Conservation (phyloP, 2,329 filamentous ascomycete species). For the Cordyceps fumosorosea region DNA sequence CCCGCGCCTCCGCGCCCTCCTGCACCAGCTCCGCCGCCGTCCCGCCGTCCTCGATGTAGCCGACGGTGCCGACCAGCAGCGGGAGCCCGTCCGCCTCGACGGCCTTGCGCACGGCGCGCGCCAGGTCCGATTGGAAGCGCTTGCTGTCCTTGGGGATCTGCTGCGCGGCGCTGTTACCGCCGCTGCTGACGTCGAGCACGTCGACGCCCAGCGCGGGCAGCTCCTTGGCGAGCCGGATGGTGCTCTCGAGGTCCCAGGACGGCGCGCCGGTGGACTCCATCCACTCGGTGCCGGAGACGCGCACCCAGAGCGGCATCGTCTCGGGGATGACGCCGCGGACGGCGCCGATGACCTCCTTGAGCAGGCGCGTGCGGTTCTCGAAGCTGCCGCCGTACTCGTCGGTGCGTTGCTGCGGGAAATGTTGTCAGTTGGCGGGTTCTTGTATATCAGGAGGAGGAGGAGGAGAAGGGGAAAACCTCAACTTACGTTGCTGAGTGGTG, state of each 20-base stretch:
- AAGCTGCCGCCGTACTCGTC: conserved; percentile 61
- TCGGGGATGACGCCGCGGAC: conserved; percentile 46
- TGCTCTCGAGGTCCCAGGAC: conserved; percentile 63
- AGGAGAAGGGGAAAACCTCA: not conserved
- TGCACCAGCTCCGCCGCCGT: conserved; percentile 57
- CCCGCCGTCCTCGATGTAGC: conserved; percentile 62
- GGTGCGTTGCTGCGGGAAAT: conserved; percentile 41
- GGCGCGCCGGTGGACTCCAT: conserved; percentile 41
- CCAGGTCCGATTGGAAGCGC: conserved; percentile 61
- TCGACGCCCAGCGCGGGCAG: conserved; percentile 72
- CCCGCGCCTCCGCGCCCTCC: conserved; percentile 36
- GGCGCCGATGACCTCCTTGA: conserved; percentile 46
- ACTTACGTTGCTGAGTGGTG: conserved; percentile 47
- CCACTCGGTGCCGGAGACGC: conserved; percentile 59
- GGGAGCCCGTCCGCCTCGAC: conserved; percentile 40
- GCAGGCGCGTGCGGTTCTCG: conserved; percentile 58
- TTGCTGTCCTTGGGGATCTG: conserved; percentile 50
- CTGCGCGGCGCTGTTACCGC: conserved; percentile 59
- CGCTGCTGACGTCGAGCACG: conserved; percentile 74
- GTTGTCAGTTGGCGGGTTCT: not conserved
- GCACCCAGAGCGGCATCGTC: conserved; percentile 49
- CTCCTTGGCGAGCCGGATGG: conserved; percentile 46
- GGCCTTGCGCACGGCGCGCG: conserved; percentile 46
- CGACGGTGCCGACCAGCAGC: conserved; percentile 67
- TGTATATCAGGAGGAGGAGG: not conserved